phyloP scores from a whole-genome alignment of 148 eudicot species.

The Rhododendron simsii region DNA sequence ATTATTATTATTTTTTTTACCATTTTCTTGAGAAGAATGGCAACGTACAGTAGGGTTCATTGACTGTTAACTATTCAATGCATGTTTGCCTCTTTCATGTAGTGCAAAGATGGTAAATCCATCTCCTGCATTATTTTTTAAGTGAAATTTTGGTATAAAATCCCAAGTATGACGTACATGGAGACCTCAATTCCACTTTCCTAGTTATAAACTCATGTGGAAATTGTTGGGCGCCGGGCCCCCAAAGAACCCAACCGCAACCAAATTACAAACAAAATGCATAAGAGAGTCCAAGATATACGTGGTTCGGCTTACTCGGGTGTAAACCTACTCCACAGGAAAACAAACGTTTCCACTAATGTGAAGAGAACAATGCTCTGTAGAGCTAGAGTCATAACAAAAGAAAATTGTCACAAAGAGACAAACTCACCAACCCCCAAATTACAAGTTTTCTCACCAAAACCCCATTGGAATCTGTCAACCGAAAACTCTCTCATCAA shows the following conservation, averaged over 20 bases:
- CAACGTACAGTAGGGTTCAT: background rate
- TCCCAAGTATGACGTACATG: background rate
- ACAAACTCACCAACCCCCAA: background rate
- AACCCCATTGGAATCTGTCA: background rate
- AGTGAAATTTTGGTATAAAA: background rate
- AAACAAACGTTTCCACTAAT: background rate
- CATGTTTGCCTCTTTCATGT: background rate
- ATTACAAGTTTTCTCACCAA: background rate
- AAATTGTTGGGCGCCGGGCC: background rate
- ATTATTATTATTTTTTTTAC: background rate
- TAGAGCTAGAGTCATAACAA: background rate
- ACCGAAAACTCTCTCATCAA: background rate
- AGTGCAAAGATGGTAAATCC: background rate
- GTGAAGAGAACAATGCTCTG: background rate
- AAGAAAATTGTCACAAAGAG: background rate
- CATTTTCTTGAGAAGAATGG: background rate
- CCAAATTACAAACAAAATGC: background rate
- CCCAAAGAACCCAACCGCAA: background rate
- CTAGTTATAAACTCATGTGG: background rate
- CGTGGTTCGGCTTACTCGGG: background rate
- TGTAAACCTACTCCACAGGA: background rate
- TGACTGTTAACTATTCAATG: background rate
- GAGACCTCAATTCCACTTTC: background rate
- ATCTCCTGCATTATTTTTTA: background rate
- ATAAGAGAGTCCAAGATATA: background rate